phyloP scores from a whole-genome alignment of 2,329 filamentous ascomycete genomes.

The Aspergillus nomiae region DNA sequence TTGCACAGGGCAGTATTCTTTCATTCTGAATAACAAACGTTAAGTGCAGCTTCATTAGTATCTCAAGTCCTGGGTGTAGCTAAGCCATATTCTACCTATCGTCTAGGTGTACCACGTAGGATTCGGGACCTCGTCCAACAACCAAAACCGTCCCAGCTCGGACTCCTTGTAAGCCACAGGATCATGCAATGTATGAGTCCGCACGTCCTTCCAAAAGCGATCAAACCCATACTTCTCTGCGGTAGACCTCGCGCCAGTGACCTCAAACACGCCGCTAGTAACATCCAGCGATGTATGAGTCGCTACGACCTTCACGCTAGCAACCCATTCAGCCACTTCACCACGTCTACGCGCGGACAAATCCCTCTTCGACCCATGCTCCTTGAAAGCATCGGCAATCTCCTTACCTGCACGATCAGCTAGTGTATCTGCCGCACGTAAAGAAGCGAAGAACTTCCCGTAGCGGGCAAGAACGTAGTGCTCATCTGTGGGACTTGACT shows the following conservation, averaged over 20 bases:
- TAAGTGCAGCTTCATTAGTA: neutral
- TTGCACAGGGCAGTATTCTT: too few relatives aligned
- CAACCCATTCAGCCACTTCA: conserved; percentile 64
- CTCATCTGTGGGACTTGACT: conserved; percentile 61
- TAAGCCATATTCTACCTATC: too few relatives aligned
- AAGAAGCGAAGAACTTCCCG: conserved; percentile 64
- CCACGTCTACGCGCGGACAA: conserved; percentile 58
- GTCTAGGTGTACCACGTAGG: conserved; percentile 63
- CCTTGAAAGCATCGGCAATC: conserved; percentile 50
- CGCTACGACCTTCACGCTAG: conserved; percentile 63
- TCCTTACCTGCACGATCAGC: conserved; percentile 58
- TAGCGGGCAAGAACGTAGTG: conserved; percentile 68
- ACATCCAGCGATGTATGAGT: conserved; percentile 63
- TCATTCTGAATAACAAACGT: neutral
- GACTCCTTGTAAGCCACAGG: conserved; percentile 68
- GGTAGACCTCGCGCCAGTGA: conserved; percentile 62
- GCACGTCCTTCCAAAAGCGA: conserved; percentile 67
- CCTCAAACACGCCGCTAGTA: conserved; percentile 65
- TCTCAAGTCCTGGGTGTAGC: neutral
- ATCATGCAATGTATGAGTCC: conserved; percentile 67
- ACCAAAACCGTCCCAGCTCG: conserved; percentile 60
- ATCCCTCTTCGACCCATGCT: conserved; percentile 44
- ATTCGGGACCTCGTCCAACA: conserved; percentile 60
- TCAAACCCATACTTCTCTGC: conserved; percentile 62
- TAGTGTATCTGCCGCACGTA: conserved; percentile 61